These are phyloP conservation scores for Cubamyces sp. DNA, from an alignment of 768 basidiomycete genomes.

Conservation along the genomic window DNA sequence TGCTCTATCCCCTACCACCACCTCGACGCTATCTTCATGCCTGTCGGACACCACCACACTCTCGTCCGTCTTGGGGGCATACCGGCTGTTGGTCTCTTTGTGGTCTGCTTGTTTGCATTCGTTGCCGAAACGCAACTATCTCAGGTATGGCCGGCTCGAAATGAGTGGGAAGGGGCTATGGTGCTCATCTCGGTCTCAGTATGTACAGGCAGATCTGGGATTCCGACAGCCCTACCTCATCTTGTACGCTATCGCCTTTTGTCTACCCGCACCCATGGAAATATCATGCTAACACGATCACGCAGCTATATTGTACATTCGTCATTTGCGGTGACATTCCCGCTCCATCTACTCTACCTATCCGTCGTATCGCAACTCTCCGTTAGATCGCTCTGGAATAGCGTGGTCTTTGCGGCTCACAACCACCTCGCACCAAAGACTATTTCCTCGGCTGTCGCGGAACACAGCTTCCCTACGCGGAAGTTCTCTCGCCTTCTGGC, in stretches of 20 bases:
- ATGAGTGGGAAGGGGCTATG: neutral
- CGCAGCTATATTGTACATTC: constrained; percentile 87
- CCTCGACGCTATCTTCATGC: constrained; percentile 7
- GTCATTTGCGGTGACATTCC: constrained; percentile 76
- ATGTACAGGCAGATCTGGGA: constrained; percentile 74
- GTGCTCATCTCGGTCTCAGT: constrained; percentile 44
- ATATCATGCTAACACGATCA: constrained; percentile 7
- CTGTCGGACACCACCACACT: constrained; percentile 20
- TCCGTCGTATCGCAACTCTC: constrained; percentile 51
- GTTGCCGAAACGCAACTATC: constrained; percentile 77
- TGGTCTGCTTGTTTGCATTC: constrained; percentile 66
- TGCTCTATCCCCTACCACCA: neutral
- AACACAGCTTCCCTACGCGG: constrained; percentile 32
- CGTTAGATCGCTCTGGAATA: constrained; percentile 50
- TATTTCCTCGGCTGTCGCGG: neutral
- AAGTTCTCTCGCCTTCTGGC: constrained; percentile 41
- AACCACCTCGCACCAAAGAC: constrained; percentile 31
- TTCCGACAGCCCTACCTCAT: constrained; percentile 91
- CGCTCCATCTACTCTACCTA: constrained; percentile 78
- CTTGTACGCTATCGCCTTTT: constrained; percentile 55
- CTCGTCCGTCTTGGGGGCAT: constrained; percentile 46
- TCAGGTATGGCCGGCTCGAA: constrained; percentile 52
- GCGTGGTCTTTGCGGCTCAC: constrained; percentile 54
- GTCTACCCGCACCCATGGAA: neutral
- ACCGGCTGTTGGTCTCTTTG: constrained; percentile 58